Evolutionary conservation across 306 rosid species (phyloP), one percentile per base, ranked within the genome.

Genomic region (Echinosophora koreensis): DNA sequence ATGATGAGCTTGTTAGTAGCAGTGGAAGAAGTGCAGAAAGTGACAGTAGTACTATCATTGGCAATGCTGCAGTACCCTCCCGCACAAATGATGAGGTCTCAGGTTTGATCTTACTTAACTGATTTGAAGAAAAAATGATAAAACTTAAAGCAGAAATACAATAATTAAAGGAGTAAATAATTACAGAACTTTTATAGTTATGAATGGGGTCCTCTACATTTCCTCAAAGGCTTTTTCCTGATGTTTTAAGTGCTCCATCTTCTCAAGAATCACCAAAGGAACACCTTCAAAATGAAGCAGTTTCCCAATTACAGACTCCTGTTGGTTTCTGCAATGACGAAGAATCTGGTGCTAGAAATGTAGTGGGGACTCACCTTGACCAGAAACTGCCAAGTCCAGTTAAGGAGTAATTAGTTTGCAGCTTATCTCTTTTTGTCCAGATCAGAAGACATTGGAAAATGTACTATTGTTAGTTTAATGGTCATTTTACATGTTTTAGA

Each of bases 21-120:
- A 69, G 81, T 62, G 69, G 27, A 69, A 78, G 17, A 54, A 80
- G 81, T 41, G 66, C 61, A 39, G 79, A 83, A 78, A 79, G 69
- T 39, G 49, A 70, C 8, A 42, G 51, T 6, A 46, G 73, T 14
- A 59, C 49, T 73, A 57, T 58, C 69, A 60, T 39, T 73, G 68
- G 56, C 46, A 83, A 76, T 75, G 75, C 79, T 39, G 84, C 80
- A 42, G 78, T 86, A 38, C 81, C 84, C 15, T 71, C 86, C 62
- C 14, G 62, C 76, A 49, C 82, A 37, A 76, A 67, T 50, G 79
- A 82, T 66, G 89, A 86, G 87, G 74, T 85, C 87, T 88, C 97
- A 91, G 98, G 98, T 95, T 89, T 71, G 92, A 86, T 84, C 87
- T 83, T 69, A 54, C 82, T 89, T 54, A 46, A 77, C 82, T 79